Base-by-base conservation (phyloP, 2,329 filamentous ascomycete species). In the Hypoxylon sp. region DNA sequence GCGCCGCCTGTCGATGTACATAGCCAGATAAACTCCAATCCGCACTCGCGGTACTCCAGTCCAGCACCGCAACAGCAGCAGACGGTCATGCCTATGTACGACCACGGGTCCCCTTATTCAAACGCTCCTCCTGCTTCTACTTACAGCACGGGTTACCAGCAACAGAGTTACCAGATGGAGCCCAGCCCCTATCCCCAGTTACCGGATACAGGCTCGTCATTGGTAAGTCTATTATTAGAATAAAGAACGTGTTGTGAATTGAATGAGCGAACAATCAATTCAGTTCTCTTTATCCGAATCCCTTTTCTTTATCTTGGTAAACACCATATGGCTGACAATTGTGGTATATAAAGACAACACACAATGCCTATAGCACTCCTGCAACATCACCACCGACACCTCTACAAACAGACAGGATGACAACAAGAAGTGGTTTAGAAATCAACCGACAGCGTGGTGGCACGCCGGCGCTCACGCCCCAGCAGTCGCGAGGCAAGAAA, bases 351-450 rank as follows among this genome's bases (percentile, higher is more conserved):
- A 43, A 76, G 75, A 75, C 68, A 11, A 69, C 75, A 9, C 74
- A 75, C 51, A 78, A 82, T 68, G 79, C 80, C 36, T 86, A 86
- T 73, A 82, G 78, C 73, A 87, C 85, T 5, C 85, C 85, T 0
- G 84, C 84, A 28, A 84, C 82, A 57, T 87, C 86, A 32, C 85
- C 86, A 2, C 81, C 82, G 13, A 84, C 83, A 14, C 82, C 82
- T 5, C 74, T 77, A 19, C 73, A 75, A 21, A 73, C 75, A 10
- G 80, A 82, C 17, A 70, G 77, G 5, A 79, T 82, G 56, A 79
- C 74, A 38, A 81, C 79, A 30, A 80, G 81, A 14, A 81, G 78
- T 59, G 78, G 81, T 30, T 73, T 76, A 60, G 75, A 71, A 28
- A 74, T 78, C 51, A 71, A 74, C 63, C 63, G 73, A 43, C 55